phyloP scores from a whole-genome alignment of 257 asterid species.

The Petrea volubilis region DNA sequence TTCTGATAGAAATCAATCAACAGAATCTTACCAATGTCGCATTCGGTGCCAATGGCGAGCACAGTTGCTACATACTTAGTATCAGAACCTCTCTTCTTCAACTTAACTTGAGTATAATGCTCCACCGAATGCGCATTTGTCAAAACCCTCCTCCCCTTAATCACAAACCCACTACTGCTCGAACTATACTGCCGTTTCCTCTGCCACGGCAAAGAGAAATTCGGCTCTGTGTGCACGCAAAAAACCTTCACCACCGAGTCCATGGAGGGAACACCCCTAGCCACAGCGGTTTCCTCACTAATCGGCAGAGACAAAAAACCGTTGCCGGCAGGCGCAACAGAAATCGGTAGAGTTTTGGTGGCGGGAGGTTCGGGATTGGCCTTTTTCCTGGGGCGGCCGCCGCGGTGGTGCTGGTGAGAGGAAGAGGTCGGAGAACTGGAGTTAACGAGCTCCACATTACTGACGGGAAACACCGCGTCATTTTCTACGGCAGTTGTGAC shows the following conservation, averaged over 20 bases:
- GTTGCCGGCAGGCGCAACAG: conserved; percentile 20
- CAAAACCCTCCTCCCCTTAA: conserved; percentile 57
- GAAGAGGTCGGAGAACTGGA: conserved; percentile 28
- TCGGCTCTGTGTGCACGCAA: conserved; percentile 64
- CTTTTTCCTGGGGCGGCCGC: conserved; percentile 49
- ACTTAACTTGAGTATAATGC: conserved; percentile 69
- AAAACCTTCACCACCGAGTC: conserved; percentile 73
- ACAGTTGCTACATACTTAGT: conserved; percentile 61
- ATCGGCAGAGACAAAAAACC: conserved; percentile 5
- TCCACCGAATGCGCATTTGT: conserved; percentile 76
- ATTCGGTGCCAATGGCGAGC: conserved; percentile 68
- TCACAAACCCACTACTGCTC: conserved; percentile 69
- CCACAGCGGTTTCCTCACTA: conserved; percentile 30
- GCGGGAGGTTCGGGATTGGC: conserved; percentile 19
- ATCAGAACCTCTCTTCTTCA: conserved; percentile 73
- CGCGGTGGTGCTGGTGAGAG: conserved; percentile 22
- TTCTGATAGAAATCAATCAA: not conserved
- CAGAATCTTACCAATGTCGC: conserved; percentile 57
- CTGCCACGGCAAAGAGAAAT: conserved; percentile 78
- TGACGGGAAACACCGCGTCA: conserved; percentile 22
- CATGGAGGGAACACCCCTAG: conserved; percentile 55
- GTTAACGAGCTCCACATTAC: conserved; percentile 38
- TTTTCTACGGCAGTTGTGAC: conserved; percentile 16
- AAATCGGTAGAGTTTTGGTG: not conserved
- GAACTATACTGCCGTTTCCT: conserved; percentile 73